Base-by-base conservation (phyloP, 768 basidiomycete species). In the Phanerochaete sordida region DNA sequence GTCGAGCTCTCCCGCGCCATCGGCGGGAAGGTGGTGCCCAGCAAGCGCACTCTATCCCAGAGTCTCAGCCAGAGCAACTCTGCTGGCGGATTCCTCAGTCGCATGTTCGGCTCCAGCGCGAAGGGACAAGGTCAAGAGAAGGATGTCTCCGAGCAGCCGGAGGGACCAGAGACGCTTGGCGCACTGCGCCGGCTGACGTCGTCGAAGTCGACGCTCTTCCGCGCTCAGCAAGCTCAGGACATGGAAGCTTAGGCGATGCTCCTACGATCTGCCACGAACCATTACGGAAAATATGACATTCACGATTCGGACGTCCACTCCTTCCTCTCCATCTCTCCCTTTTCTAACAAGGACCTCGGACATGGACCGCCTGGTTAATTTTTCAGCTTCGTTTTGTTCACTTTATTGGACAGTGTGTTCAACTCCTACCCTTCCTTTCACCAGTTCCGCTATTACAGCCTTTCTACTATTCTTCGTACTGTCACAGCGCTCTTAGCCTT, bases 81-180 rank as follows among this genome's bases (percentile, higher is more conserved):
- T 44, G 70, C 81, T 26, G 79, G 77, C 11, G 77, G 81, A 24
- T 87, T 90, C 69, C 75, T 90, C 51, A 88, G 84, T 65, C 80
- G 88, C 28, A 88, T 90, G 85, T 89, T 88, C 85, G 88, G 81
- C 35, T 84, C 82, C 12, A 84, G 85, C 52, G 81, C 73, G 26
- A 79, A 80, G 68, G 64, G 62, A 2, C 71, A 68, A 4, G 43
- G 60, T 23, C 62, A 69, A 54, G 62, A 66, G 28, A 43, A 43
- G 59, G 64, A 67, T 21, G 35, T 45, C 44, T 35, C 46, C 30
- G 66, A 65, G 21, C 64, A 66, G 35, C 65, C 70, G 28, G 75
- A 74, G 37, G 64, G 68, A 33, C 57, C 56, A 24, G 68, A 69
- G 37, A 59, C 59, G 23, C 70, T 75, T 9, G 72, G 70, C 23